Base-by-base conservation (phyloP, 208 protist species). In the Trypanosoma scelopori region DNA sequence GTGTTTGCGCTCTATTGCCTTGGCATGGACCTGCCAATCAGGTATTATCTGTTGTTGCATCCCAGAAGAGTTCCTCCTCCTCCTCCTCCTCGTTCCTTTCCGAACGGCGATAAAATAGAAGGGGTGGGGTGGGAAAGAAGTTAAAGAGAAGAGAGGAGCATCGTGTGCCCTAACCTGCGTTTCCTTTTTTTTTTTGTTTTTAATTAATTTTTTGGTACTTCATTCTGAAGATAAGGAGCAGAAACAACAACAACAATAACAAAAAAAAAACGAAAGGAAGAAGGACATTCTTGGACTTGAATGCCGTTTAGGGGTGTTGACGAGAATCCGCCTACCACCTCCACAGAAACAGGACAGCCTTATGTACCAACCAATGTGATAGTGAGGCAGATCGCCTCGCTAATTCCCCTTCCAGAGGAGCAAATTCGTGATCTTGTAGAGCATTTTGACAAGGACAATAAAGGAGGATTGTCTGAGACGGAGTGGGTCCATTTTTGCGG, bases 401-500 rank as follows among this genome's bases (percentile, higher is more conserved):
- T 94, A 22, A 74, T 74, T 60, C 22, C 53, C n/a, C 50, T 91
- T 50, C 49, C 64, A 43, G 78, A 78, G 32, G 22, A 35, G 0
- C 50, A 85, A 49, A 66, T 94, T 63, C 60, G 69, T 5, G 66
- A 65, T 16, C 74, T 94, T 27, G 55, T 91, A 18, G 51, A 73
- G 9, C 32, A 30, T 28, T 94, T 87, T 73, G 89, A 94, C 63
- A 59, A 74, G 13, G 71, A 71, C 15, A 66, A 65, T 48, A 68
- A 81, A 20, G 89, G 83, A 16, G 85, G 82, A 3, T 65, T 94
- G 12, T 78, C 81, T 15, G 81, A 92, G 60, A 46, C 22, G 37
- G 79, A 94, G 65, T 94, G 89, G 85, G 57, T 56, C 12, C 70
- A 59, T 4, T 94, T 94, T 62, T 94, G 89, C 65, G 55, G 76